These are phyloP conservation scores for Periconia digitata DNA, from an alignment of 2,329 filamentous ascomycete species.

Conservation along the genomic window DNA sequence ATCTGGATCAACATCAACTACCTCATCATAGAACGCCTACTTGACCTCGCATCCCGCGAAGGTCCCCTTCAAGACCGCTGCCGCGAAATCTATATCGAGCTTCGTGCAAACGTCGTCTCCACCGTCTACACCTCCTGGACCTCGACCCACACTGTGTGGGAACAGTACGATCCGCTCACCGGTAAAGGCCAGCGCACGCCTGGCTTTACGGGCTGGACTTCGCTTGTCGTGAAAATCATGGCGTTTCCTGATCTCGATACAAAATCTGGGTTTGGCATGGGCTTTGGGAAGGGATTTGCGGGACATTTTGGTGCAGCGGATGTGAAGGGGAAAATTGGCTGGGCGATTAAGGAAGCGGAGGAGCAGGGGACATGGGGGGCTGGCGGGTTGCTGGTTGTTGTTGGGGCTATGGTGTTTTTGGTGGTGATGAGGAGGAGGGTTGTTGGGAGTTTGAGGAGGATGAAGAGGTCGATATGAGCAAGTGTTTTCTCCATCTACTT, in stretches of 20 bases:
- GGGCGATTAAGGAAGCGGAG: constrained; percentile 22
- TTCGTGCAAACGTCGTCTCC: constrained; percentile 80
- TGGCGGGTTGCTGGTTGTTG: constrained; percentile 15
- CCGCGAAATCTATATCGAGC: constrained; percentile 68
- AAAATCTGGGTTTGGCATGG: not conserved
- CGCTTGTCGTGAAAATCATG: constrained; percentile 93
- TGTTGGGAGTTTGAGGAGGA: constrained; percentile 25
- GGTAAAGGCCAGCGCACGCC: constrained; percentile 87
- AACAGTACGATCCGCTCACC: constrained; percentile 92
- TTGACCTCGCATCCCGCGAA: constrained; percentile 33
- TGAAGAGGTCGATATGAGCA: constrained; percentile 10
- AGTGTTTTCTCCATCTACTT: no score
- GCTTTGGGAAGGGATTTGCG: not conserved
- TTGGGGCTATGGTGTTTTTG: constrained; percentile 19
- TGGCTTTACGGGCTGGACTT: constrained; percentile 96
- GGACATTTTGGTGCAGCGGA: constrained; percentile 6
- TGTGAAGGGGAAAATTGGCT: constrained; percentile 19
- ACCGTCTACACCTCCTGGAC: constrained; percentile 85
- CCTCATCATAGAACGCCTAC: constrained; percentile 74
- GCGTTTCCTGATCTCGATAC: constrained; percentile 71
- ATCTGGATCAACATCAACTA: constrained; percentile 98
- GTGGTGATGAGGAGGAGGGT: constrained; percentile 27
- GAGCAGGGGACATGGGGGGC: constrained; percentile 16
- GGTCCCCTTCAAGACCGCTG: constrained; percentile 70
- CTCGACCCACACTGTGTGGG: constrained; percentile 94